A percentile compares a stretch with the other conserved stretches of the same genome.
Evolutionary conservation across 805 yeast species (phyloP).

Genomic region (Lachancea kluyveri): DNA sequence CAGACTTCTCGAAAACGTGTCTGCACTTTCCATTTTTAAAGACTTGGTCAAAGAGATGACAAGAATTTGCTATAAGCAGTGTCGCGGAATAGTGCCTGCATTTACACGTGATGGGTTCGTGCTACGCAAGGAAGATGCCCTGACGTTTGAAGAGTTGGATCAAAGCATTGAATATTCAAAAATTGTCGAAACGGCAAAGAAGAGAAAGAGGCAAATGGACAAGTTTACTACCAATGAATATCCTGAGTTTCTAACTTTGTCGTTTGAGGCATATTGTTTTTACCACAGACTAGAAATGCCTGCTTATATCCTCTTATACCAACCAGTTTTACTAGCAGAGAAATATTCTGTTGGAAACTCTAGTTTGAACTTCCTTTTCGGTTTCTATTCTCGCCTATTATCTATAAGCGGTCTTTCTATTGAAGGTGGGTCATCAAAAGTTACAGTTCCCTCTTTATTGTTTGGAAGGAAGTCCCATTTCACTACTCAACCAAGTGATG

Average conservation of each 20-base stretch:
- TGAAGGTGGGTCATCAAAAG: slow-evolving; percentile 16
- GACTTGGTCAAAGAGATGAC: slow-evolving; percentile 25
- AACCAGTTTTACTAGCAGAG: slow-evolving; percentile 23
- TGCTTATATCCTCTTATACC: slow-evolving; percentile 25
- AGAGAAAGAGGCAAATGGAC: slow-evolving; percentile 20
- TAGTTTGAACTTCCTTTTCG: slow-evolving; percentile 25
- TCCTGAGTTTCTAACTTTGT: slow-evolving; percentile 28
- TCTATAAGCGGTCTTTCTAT: slow-evolving; percentile 26
- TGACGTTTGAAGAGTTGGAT: background rate
- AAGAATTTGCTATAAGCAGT: slow-evolving; percentile 22
- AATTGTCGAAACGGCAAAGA: slow-evolving; percentile 17
- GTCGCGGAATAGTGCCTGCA: slow-evolving; percentile 8
- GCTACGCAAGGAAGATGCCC: background rate
- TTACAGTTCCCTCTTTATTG: slow-evolving; percentile 4
- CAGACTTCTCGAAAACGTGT: slow-evolving; percentile 16
- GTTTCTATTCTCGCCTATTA: slow-evolving; percentile 26
- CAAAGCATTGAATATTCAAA: slow-evolving; percentile 14
- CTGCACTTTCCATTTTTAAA: slow-evolving; percentile 22
- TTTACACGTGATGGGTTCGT: slow-evolving; percentile 2
- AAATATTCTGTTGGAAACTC: slow-evolving; percentile 17
- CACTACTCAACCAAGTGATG: slow-evolving; percentile 9
- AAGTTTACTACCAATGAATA: slow-evolving; percentile 25
- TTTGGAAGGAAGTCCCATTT: slow-evolving; percentile 5
- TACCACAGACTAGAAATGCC: slow-evolving; percentile 30
- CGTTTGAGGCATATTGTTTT: slow-evolving; percentile 32